Evolutionary conservation across 1,284 basidiomycete genomes (phyloP).

Genomic region (Peniophora sp.): DNA sequence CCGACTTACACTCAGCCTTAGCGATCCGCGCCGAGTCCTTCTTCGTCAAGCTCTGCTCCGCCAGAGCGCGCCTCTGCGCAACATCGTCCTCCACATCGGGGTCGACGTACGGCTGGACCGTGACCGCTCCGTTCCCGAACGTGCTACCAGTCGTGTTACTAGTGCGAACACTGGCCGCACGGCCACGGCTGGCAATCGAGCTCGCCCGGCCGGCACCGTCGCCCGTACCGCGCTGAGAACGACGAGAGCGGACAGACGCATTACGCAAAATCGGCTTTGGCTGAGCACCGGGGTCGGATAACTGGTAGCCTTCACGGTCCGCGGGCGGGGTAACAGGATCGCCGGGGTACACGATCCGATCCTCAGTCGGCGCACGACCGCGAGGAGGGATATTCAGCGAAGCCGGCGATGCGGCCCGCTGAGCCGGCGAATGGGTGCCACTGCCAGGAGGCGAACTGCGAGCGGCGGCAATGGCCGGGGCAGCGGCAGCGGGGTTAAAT

Average conservation of each 20-base stretch:
- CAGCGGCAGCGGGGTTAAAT: not conserved
- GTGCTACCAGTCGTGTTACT: conserved; percentile 29
- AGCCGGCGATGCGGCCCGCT: too few relatives aligned
- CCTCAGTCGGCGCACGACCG: too few relatives aligned
- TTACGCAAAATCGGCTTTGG: conserved; percentile 3
- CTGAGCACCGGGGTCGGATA: not conserved
- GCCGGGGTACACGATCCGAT: too few relatives aligned
- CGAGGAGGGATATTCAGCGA: too few relatives aligned
- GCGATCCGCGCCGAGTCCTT: conserved; percentile 39
- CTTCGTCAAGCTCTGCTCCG: conserved; percentile 33
- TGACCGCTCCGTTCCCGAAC: conserved; percentile 42
- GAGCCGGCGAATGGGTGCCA: too few relatives aligned
- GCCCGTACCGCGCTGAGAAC: not conserved
- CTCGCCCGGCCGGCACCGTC: not conserved
- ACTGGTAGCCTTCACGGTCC: not conserved
- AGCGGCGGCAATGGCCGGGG: too few relatives aligned
- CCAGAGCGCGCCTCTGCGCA: conserved; percentile 27
- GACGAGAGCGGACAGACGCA: not conserved
- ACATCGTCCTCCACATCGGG: conserved; percentile 28
- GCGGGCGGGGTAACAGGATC: not conserved
- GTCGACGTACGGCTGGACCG: conserved; percentile 29
- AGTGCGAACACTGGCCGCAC: conserved; percentile 21
- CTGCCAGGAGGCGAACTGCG: too few relatives aligned
- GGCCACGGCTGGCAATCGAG: not conserved
- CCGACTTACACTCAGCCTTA: conserved; percentile 39